phyloP scores from a whole-genome alignment of 2,329 filamentous ascomycete species.

The Ophiostoma australiae region DNA sequence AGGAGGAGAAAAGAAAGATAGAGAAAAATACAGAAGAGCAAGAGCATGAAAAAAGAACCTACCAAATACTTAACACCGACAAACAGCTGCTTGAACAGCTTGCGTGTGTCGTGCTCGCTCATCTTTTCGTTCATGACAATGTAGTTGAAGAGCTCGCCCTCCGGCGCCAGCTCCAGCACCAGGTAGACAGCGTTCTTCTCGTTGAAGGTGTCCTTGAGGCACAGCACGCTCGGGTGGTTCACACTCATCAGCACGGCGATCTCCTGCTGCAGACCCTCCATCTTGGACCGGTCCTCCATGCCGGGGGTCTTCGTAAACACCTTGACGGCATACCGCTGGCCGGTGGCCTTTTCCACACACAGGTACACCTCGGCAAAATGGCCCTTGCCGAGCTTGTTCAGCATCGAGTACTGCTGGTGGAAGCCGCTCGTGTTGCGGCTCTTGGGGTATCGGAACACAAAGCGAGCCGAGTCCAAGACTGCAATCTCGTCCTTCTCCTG shows the following conservation, averaged over 20 bases:
- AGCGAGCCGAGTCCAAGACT: slow-evolving; percentile 77
- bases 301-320: slow-evolving; percentile 82
- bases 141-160: slow-evolving; percentile 93
- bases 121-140: slow-evolving; percentile 90
- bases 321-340: slow-evolving; percentile 84
- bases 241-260: slow-evolving; percentile 97
- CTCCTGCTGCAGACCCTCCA: slow-evolving; percentile 85
- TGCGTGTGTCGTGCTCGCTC: slow-evolving; percentile 75
- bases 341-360: slow-evolving; percentile 79
- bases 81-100: slow-evolving; percentile 86
- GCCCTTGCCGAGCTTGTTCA: slow-evolving; percentile 84
- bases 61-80: slow-evolving; percentile 84
- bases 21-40: slow-evolving; percentile 47
- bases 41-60: background rate
- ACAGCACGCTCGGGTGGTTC: slow-evolving; percentile 87
- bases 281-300: slow-evolving; percentile 76
- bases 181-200: slow-evolving; percentile 87
- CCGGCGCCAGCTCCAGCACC: slow-evolving; percentile 81
- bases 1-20: slow-evolving; percentile 18
- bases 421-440: slow-evolving; percentile 71
- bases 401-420: slow-evolving; percentile 75
- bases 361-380: slow-evolving; percentile 93
- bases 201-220: slow-evolving; percentile 91
- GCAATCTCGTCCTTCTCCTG: slow-evolving; percentile 87
- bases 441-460: slow-evolving; percentile 85